These are phyloP conservation scores for Stenocarpella maydis DNA, from an alignment of 2,329 filamentous ascomycete genomes.

Conservation along the genomic window DNA sequence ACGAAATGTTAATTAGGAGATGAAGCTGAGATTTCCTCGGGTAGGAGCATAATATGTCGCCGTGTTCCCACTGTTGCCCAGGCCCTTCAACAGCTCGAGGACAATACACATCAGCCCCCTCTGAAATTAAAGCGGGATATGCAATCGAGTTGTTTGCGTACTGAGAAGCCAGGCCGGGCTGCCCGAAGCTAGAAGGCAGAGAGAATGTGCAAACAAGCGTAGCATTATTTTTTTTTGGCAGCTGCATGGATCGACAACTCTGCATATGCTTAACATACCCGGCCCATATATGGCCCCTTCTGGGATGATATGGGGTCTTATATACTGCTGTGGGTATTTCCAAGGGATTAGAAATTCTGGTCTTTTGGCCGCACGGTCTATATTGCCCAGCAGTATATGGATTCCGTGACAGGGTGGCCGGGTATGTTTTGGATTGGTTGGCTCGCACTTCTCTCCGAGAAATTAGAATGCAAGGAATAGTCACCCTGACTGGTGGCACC, in stretches of 20 bases:
- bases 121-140: too few relatives aligned
- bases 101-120: too few relatives aligned
- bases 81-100: not conserved
- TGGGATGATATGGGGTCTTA: too few relatives aligned
- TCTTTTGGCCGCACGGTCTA: too few relatives aligned
- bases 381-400: too few relatives aligned
- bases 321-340: too few relatives aligned
- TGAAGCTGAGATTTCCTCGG: not conserved
- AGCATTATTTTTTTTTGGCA: not conserved
- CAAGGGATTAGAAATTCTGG: too few relatives aligned
- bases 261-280: not conserved
- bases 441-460: not conserved
- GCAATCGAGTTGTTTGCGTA: not conserved
- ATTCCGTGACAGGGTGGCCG: too few relatives aligned
- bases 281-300: too few relatives aligned
- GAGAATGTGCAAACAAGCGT: not conserved
- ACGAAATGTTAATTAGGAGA: not conserved
- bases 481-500: not conserved
- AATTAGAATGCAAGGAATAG: not conserved
- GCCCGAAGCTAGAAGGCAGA: not conserved
- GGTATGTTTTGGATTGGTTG: not conserved
- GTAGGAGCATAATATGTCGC: not conserved
- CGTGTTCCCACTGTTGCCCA: too few relatives aligned
- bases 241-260: not conserved
- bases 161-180: not conserved